Conservation (phyloP, 257 asterid genomes). For the Solanum chiquidenum region DNA sequence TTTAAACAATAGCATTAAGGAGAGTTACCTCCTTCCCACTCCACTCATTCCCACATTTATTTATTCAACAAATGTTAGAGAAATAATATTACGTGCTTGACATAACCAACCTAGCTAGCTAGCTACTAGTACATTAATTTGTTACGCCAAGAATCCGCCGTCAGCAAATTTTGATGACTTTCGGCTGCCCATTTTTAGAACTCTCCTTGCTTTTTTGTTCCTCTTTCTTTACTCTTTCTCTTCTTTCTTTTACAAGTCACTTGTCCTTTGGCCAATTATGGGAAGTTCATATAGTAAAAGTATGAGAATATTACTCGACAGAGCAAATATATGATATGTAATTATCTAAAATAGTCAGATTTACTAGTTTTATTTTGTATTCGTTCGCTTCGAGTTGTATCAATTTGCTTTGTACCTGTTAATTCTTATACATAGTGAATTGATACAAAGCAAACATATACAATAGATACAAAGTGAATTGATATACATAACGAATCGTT, state of each 20-base stretch:
- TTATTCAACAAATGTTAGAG: not conserved
- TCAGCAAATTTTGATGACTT: slow-evolving; percentile 5
- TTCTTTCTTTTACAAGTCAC: not conserved
- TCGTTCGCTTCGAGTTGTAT: not conserved
- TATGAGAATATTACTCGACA: not conserved
- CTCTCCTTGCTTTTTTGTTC: not conserved
- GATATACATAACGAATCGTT: not conserved
- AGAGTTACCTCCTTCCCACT: not conserved
- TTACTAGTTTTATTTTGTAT: not conserved
- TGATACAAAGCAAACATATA: no score
- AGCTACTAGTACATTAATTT: not conserved
- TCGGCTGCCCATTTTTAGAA: not conserved
- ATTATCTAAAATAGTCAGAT: not conserved
- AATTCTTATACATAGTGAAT: not conserved
- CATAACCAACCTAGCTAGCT: slow-evolving; percentile 9
- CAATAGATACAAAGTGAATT: not conserved
- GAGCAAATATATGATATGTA: not conserved
- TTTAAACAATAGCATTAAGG: not conserved
- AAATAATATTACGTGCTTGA: slow-evolving; percentile 18
- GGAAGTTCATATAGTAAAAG: not conserved
- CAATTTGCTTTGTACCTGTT: no score
- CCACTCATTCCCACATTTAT: not conserved
- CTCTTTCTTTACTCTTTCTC: not conserved
- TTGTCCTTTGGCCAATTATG: not conserved
- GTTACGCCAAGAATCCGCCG: slow-evolving; percentile 29